Conservation (phyloP, 345 rosid genomes). For the Pelargonium nanum region DNA sequence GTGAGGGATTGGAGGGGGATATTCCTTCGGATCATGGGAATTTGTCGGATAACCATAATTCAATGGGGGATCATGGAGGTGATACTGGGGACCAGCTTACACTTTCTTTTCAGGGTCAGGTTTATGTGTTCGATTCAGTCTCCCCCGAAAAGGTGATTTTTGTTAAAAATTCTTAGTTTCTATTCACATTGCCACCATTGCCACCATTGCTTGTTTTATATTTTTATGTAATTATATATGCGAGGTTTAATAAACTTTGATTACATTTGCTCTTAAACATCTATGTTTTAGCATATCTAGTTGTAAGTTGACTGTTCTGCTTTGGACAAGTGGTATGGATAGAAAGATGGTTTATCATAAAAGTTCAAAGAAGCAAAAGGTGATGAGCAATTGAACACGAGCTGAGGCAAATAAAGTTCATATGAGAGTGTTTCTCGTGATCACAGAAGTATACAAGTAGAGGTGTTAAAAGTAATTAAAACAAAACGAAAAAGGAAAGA, state of each 20-base stretch:
- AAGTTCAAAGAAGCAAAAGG: no score
- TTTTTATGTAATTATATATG: background rate
- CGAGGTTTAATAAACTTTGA: background rate
- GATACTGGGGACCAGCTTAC: constrained; percentile 55
- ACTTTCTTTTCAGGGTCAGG: constrained; percentile 66
- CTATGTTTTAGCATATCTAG: no score
- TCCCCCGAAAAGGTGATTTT: constrained; percentile 49
- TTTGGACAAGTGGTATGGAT: background rate
- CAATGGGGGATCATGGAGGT: constrained; percentile 24
- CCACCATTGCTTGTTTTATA: constrained; percentile 1
- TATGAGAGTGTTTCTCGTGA: background rate
- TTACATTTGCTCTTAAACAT: no score
- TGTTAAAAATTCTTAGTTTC: background rate
- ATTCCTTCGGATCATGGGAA: constrained; percentile 47
- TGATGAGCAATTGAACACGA: no score
- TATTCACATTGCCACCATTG: no score
- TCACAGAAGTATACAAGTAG: background rate
- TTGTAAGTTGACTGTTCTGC: background rate
- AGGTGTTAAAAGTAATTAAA: no score
- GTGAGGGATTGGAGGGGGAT: constrained; percentile 31
- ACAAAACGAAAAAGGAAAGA: no score
- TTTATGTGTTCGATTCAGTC: constrained; percentile 66
- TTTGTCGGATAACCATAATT: constrained; percentile 22
- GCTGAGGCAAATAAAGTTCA: background rate
- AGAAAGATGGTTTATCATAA: no score